phyloP scores from a whole-genome alignment of 495 filamentous ascomycete genomes.

The Aspergillus diversus region DNA sequence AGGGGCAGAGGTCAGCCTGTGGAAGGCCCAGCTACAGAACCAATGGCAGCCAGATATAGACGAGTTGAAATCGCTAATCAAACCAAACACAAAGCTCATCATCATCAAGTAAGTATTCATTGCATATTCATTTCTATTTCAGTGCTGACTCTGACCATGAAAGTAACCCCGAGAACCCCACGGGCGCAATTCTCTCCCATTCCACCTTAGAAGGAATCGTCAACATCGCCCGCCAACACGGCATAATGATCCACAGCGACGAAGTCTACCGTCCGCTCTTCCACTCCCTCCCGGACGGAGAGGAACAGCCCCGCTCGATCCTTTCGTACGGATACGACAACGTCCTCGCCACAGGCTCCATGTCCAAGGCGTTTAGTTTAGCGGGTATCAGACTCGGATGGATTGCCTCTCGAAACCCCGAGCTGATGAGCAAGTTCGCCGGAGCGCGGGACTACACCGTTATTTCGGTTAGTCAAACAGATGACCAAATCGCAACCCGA shows the following conservation, averaged over 20 bases:
- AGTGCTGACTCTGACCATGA: background rate
- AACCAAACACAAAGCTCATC: slow-evolving; percentile 75
- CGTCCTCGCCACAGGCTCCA: slow-evolving; percentile 73
- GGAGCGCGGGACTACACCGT: slow-evolving; percentile 78
- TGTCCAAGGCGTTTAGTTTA: slow-evolving; percentile 85
- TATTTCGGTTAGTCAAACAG: slow-evolving; percentile 81
- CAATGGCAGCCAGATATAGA: slow-evolving; percentile 69
- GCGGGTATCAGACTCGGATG: slow-evolving; percentile 85
- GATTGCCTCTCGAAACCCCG: slow-evolving; percentile 68
- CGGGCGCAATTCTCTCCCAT: slow-evolving; percentile 70
- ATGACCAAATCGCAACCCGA: slow-evolving; percentile 77
- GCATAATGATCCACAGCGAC: slow-evolving; percentile 73
- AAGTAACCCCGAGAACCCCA: slow-evolving; percentile 91
- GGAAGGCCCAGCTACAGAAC: slow-evolving; percentile 69
- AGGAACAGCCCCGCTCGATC: slow-evolving; percentile 66
- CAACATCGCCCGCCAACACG: slow-evolving; percentile 60
- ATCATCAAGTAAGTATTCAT: slow-evolving; percentile 57
- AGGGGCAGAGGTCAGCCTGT: slow-evolving; percentile 80
- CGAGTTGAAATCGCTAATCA: slow-evolving; percentile 69
- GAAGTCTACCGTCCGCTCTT: slow-evolving; percentile 90
- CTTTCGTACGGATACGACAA: slow-evolving; percentile 72
- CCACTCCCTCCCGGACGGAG: slow-evolving; percentile 65
- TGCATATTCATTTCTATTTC: background rate
- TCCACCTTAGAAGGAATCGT: slow-evolving; percentile 65
- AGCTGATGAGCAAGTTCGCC: slow-evolving; percentile 65